Evolutionary conservation across 768 basidiomycete species (phyloP).

Genomic region (Boletus sp.): DNA sequence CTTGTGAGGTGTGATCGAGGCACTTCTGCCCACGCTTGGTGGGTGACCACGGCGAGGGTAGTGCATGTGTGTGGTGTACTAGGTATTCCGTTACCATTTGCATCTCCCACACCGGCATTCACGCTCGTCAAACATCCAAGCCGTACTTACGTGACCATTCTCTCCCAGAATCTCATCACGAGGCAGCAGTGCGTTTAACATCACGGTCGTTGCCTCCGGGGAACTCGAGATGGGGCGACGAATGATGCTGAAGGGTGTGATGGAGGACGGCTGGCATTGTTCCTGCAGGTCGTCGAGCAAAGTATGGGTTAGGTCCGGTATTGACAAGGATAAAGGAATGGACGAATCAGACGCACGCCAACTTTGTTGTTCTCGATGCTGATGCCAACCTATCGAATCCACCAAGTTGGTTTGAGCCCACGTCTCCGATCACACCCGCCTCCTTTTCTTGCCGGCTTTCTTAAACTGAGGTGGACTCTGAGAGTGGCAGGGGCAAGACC

Average conservation of each 20-base stretch:
- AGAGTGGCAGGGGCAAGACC: constrained; percentile 55
- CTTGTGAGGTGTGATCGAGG: constrained; percentile 14
- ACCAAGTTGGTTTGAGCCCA: constrained; percentile 26
- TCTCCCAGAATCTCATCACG: constrained; percentile 66
- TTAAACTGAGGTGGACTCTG: constrained; percentile 61
- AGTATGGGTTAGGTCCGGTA: constrained; percentile 1
- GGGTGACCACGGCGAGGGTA: constrained; percentile 17
- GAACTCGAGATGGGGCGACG: constrained; percentile 76
- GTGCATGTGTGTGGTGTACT: constrained; percentile 9
- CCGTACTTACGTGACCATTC: constrained; percentile 50
- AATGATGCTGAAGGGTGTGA: constrained; percentile 70
- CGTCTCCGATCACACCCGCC: constrained; percentile 43
- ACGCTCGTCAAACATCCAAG: constrained; percentile 15
- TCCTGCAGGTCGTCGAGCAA: neutral
- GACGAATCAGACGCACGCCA: neutral
- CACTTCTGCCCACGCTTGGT: constrained; percentile 13
- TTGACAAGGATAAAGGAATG: neutral
- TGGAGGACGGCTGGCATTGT: constrained; percentile 57
- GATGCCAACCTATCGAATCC: constrained; percentile 50
- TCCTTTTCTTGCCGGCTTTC: constrained; percentile 58
- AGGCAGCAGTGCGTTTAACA: constrained; percentile 58
- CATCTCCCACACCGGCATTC: neutral
- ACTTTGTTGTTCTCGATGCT: constrained; percentile 21
- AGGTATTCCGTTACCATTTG: constrained; percentile 5
- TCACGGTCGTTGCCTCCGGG: constrained; percentile 51